Percentiles rank a stretch among this genome's conserved stretches.
phyloP scores from a whole-genome alignment of 1,139 yeast species.

The Pichia sp. region DNA sequence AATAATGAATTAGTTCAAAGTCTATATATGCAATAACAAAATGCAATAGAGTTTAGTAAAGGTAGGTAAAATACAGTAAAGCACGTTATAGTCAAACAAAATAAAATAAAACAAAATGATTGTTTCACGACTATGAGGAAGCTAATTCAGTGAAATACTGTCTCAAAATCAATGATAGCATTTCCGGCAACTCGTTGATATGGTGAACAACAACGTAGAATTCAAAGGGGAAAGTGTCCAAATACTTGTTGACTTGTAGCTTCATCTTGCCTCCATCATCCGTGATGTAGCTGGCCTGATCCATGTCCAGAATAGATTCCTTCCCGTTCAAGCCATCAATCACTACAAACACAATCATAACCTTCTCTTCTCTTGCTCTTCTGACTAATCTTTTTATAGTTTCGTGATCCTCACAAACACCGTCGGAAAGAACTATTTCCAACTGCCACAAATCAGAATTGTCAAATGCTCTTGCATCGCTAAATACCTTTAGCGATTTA shows the following conservation, averaged over 20 bases:
- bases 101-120: too few species aligned
- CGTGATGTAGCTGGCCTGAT: slow-evolving; percentile 77
- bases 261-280: slow-evolving; percentile 67
- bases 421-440: slow-evolving; percentile 89
- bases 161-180: slow-evolving; percentile 81
- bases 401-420: slow-evolving; percentile 93
- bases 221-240: slow-evolving; percentile 95
- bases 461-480: slow-evolving; percentile 52
- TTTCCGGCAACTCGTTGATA: slow-evolving; percentile 84
- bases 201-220: slow-evolving; percentile 91
- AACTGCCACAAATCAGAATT: slow-evolving; percentile 84
- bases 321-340: slow-evolving; percentile 83
- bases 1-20: too few species aligned
- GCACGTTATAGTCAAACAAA: too few species aligned
- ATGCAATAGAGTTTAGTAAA: too few species aligned
- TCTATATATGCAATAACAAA: too few species aligned
- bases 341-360: slow-evolving; percentile 92
- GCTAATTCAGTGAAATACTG: slow-evolving; percentile 83
- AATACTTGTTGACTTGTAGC: slow-evolving; percentile 74
- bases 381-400: slow-evolving; percentile 78
- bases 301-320: slow-evolving; percentile 91
- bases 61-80: too few species aligned
- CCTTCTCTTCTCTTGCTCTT: slow-evolving; percentile 83
- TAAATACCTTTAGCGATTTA: slow-evolving; percentile 70
- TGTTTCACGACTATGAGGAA: too few species aligned